Percentiles rank a stretch among this genome's conserved stretches.
phyloP scores from a whole-genome alignment of 306 rosid genomes.

The Lotus japonicus region DNA sequence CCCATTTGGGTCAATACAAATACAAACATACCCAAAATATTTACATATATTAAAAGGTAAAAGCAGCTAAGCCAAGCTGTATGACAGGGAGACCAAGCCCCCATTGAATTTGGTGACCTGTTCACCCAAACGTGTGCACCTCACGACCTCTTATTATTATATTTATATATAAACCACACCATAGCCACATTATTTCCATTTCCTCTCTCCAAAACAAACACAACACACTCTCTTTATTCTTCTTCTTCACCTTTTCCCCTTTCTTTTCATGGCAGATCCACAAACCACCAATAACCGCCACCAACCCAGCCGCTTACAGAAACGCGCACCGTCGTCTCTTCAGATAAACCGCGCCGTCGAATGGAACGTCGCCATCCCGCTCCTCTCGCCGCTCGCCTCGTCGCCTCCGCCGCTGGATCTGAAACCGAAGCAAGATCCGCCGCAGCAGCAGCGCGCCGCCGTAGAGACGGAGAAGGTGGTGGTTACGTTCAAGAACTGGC shows the following conservation, averaged over 20 bases:
- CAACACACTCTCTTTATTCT: background rate
- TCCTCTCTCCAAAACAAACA: background rate
- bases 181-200: no score
- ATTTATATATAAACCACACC: background rate
- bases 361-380: slow-evolving; percentile 93
- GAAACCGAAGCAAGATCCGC: slow-evolving; percentile 15
- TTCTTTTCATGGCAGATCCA: slow-evolving; percentile 44
- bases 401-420: slow-evolving; percentile 48
- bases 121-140: background rate
- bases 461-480: slow-evolving; percentile 38
- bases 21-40: no score
- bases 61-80: background rate
- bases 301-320: slow-evolving; percentile 66
- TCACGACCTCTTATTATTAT: background rate
- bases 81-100: background rate
- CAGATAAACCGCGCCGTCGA: slow-evolving; percentile 48
- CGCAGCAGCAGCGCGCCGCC: slow-evolving; percentile 17
- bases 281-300: slow-evolving; percentile 14
- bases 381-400: slow-evolving; percentile 61
- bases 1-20: no score
- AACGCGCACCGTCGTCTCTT: slow-evolving; percentile 73
- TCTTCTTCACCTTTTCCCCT: no score
- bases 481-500: slow-evolving; percentile 60
- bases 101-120: background rate
- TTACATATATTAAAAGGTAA: no score